phyloP scores from a whole-genome alignment of 2,329 filamentous ascomycete species.

The Verruconis gallopava region DNA sequence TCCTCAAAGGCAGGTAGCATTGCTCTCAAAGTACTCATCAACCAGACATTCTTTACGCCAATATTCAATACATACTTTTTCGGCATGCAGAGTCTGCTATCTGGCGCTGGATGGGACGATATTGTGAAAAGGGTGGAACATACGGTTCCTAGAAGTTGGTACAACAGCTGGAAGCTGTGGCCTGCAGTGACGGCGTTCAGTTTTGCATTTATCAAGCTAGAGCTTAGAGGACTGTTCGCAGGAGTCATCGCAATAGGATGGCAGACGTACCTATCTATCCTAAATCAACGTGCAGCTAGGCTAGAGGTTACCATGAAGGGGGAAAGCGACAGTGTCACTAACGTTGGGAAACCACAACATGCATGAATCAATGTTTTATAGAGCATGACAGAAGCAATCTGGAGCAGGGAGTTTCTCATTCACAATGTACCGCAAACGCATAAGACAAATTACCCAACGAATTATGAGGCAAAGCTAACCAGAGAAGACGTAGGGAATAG shows the following conservation, averaged over 20 bases:
- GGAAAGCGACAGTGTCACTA: too few relatives aligned
- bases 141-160: conserved; percentile 63
- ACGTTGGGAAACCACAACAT: too few relatives aligned
- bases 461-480: too few relatives aligned
- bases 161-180: conserved; percentile 80
- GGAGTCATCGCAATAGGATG: conserved; percentile 70
- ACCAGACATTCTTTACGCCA: conserved; percentile 71
- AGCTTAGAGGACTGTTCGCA: conserved; percentile 70
- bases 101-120: conserved; percentile 50
- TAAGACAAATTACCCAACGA: too few relatives aligned
- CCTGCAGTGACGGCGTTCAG: conserved; percentile 74
- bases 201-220: conserved; percentile 69
- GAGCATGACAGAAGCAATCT: too few relatives aligned
- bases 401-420: too few relatives aligned
- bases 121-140: conserved; percentile 57
- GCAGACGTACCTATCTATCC: conserved; percentile 78
- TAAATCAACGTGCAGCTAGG: conserved; percentile 62
- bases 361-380: too few relatives aligned
- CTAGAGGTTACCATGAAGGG: conserved; percentile 4
- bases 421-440: too few relatives aligned
- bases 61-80: conserved; percentile 41
- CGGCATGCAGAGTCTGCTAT: conserved; percentile 35
- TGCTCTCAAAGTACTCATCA: conserved; percentile 62
- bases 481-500: too few relatives aligned
- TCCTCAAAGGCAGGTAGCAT: conserved; percentile 58